These are phyloP conservation scores for Anthracocystis setariae DNA, from an alignment of 1,284 basidiomycete species.

Conservation along the genomic window DNA sequence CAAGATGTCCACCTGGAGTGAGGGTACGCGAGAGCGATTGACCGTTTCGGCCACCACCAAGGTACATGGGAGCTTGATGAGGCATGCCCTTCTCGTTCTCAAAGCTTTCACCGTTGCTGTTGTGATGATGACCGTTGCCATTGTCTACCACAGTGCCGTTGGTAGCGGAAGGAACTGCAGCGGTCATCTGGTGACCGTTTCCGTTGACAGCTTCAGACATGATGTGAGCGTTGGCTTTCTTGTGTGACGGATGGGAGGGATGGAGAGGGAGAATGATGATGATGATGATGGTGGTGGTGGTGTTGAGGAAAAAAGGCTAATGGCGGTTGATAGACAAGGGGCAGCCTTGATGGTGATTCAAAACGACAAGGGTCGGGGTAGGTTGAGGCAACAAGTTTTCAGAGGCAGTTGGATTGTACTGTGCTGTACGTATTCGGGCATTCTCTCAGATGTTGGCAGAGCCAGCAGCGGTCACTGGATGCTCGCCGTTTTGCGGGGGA, in stretches of 20 bases:
- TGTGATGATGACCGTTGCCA: constrained; percentile 7
- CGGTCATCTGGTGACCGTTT: constrained; percentile 30
- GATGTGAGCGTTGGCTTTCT: not conserved
- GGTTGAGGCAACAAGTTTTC: too few species aligned
- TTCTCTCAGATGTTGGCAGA: too few species aligned
- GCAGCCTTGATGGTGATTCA: too few species aligned
- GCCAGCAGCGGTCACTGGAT: too few species aligned
- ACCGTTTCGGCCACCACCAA: constrained; percentile 13
- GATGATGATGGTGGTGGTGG: constrained; percentile 9
- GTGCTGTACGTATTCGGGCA: too few species aligned
- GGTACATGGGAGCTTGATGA: constrained; percentile 41
- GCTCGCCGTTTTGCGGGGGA: too few species aligned
- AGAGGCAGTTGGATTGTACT: too few species aligned
- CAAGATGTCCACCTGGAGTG: constrained; percentile 52
- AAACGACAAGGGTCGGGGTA: too few species aligned
- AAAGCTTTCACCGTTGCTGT: constrained; percentile 16
- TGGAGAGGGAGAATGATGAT: not conserved
- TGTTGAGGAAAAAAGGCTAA: not conserved
- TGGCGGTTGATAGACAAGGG: too few species aligned
- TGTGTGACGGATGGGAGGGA: too few species aligned
- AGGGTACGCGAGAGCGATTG: constrained; percentile 25
- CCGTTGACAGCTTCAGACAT: constrained; percentile 24
- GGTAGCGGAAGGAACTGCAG: constrained; percentile 11
- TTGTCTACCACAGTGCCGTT: constrained; percentile 7
- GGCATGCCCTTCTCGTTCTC: constrained; percentile 27